Percentiles rank a stretch among this genome's conserved stretches.
phyloP scores from a whole-genome alignment of 2,329 filamentous ascomycete genomes.

The Curvularia eragrostidis region DNA sequence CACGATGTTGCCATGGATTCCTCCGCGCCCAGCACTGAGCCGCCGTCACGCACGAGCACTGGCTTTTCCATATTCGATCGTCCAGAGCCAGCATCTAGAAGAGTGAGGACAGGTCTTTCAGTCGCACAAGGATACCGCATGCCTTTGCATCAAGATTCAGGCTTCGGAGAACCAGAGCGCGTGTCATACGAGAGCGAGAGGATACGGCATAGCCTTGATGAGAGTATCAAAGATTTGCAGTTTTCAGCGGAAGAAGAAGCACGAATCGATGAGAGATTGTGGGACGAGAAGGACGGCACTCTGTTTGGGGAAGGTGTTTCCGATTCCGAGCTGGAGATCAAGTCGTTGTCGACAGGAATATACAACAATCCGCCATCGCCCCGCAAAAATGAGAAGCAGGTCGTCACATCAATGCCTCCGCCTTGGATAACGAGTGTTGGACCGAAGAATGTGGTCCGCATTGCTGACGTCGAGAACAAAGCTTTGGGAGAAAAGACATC shows the following conservation, averaged over 20 bases:
- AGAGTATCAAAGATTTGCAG: slow-evolving; percentile 28
- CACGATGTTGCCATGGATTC: slow-evolving; percentile 42
- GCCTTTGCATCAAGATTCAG: slow-evolving; percentile 48
- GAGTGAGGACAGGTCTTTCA: slow-evolving; percentile 29
- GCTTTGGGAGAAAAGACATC: slow-evolving; percentile 40
- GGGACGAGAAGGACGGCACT: slow-evolving; percentile 34
- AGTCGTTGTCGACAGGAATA: slow-evolving; percentile 13
- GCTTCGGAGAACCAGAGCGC: slow-evolving; percentile 35
- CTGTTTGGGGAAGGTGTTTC: slow-evolving; percentile 30
- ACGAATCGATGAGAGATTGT: slow-evolving; percentile 33
- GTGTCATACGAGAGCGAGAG: slow-evolving; percentile 34
- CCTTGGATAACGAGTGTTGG: slow-evolving; percentile 11
- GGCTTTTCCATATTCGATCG: slow-evolving; percentile 38
- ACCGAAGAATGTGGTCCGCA: slow-evolving; percentile 18
- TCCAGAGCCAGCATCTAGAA: slow-evolving; percentile 18
- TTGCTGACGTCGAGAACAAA: slow-evolving; percentile 28
- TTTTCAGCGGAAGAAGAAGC: slow-evolving; percentile 24
- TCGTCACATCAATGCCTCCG: slow-evolving; percentile 5
- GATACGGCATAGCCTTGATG: slow-evolving; percentile 36
- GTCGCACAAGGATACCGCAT: slow-evolving; percentile 33
- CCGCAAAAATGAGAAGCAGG: slow-evolving; percentile 6
- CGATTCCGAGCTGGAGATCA: slow-evolving; percentile 23
- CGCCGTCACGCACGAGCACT: slow-evolving; percentile 35
- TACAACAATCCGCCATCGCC: slow-evolving; percentile 8
- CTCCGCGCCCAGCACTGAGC: slow-evolving; percentile 30